Evolutionary conservation across 306 rosid species (phyloP).

Genomic region (Sechiopsis laciniata): DNA sequence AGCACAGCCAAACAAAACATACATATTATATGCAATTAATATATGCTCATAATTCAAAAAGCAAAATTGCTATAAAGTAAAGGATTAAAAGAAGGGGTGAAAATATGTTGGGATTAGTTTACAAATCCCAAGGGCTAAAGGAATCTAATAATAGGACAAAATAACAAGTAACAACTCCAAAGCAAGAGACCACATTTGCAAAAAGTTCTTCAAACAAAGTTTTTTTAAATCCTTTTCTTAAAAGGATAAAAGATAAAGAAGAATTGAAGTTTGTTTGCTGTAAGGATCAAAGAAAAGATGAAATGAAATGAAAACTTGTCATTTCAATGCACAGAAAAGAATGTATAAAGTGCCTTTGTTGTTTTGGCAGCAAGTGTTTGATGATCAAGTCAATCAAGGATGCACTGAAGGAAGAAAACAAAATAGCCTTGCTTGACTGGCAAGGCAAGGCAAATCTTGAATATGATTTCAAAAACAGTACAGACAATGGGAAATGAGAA

Average conservation of each 20-base stretch:
- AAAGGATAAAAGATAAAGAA: neutral
- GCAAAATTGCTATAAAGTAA: slow-evolving; percentile 4
- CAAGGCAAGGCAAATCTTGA: neutral
- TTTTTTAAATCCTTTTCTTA: neutral
- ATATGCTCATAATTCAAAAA: slow-evolving; percentile 7
- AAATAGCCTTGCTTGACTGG: neutral
- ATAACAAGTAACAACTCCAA: neutral
- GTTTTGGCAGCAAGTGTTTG: too few relatives aligned
- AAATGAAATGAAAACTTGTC: neutral
- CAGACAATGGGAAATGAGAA: too few relatives aligned
- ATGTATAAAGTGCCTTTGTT: too few relatives aligned
- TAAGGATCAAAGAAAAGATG: slow-evolving; percentile 9
- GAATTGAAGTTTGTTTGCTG: neutral
- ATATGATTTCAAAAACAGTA: slow-evolving; percentile 3
- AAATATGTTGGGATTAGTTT: slow-evolving; percentile 11
- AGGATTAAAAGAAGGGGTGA: slow-evolving; percentile 3
- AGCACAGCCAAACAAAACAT: slow-evolving; percentile 1
- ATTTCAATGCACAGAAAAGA: too few relatives aligned
- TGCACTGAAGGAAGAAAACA: neutral
- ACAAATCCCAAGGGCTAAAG: slow-evolving; percentile 16
- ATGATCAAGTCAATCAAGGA: neutral
- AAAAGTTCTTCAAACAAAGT: slow-evolving; percentile 5
- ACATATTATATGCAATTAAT: neutral
- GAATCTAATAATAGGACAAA: slow-evolving; percentile 16
- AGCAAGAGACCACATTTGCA: neutral